These are phyloP conservation scores for Neoscytalidium dimidiatum DNA, from an alignment of 2,329 filamentous ascomycete genomes.

Conservation along the genomic window DNA sequence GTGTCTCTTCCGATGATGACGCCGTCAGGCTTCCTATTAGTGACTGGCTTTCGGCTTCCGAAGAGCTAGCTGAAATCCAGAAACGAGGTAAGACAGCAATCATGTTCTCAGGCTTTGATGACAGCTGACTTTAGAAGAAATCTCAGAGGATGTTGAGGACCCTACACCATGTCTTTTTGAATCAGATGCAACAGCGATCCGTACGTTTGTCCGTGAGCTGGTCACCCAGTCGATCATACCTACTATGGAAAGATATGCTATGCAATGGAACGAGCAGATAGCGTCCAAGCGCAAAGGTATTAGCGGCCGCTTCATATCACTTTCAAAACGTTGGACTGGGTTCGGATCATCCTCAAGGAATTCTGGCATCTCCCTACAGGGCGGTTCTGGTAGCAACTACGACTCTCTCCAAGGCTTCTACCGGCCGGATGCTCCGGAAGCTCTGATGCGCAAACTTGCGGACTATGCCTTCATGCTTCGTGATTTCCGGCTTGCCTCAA, in stretches of 20 bases:
- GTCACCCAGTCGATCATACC: conserved; percentile 93
- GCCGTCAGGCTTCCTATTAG: conserved; percentile 77
- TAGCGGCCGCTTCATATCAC: conserved; percentile 88
- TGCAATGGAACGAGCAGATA: conserved; percentile 96
- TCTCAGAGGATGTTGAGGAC: conserved; percentile 70
- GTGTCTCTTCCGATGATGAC: conserved; percentile 88
- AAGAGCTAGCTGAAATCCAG: conserved; percentile 77
- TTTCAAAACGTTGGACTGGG: conserved; percentile 86
- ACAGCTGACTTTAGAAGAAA: conserved; percentile 44
- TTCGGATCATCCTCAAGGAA: conserved; percentile 70
- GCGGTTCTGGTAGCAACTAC: conserved; percentile 66
- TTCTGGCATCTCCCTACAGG: conserved; percentile 51
- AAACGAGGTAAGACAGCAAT: conserved; percentile 53
- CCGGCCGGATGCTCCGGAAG: conserved; percentile 79
- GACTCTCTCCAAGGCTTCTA: conserved; percentile 80
- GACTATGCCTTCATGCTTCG: conserved; percentile 97
- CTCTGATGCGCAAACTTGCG: conserved; percentile 86
- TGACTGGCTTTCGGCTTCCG: conserved; percentile 85
- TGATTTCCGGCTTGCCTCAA: conserved; percentile 91
- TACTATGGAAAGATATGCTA: conserved; percentile 90
- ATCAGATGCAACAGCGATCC: conserved; percentile 85
- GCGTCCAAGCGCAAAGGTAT: conserved; percentile 86
- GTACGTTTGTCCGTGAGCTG: conserved; percentile 89
- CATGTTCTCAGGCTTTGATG: not conserved
- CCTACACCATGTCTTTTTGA: conserved; percentile 82